phyloP scores from a whole-genome alignment of 805 yeast genomes.

The Candida endomychidarum region DNA sequence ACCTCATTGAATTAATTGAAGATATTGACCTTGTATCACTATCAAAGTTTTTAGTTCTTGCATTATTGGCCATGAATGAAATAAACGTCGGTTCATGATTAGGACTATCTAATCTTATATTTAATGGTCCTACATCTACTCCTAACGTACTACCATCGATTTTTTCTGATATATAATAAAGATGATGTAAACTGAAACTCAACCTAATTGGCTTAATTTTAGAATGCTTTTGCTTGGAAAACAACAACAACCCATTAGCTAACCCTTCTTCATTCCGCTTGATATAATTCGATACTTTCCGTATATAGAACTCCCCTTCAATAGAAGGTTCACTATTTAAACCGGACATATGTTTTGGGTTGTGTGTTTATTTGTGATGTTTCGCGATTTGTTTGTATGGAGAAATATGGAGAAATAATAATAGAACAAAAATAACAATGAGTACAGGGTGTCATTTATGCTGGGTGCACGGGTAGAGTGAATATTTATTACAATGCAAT shows the following conservation, averaged over 20 bases:
- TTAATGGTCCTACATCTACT: slow-evolving; percentile 61
- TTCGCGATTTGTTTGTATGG: too few relatives aligned
- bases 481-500: too few relatives aligned
- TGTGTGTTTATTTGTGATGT: neutral
- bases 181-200: slow-evolving; percentile 60
- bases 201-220: slow-evolving; percentile 54
- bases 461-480: too few relatives aligned
- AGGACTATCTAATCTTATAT: slow-evolving; percentile 57
- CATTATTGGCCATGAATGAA: slow-evolving; percentile 59
- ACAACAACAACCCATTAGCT: slow-evolving; percentile 58
- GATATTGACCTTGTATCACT: slow-evolving; percentile 51
- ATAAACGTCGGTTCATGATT: slow-evolving; percentile 54
- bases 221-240: slow-evolving; percentile 38
- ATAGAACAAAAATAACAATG: too few relatives aligned
- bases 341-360: slow-evolving; percentile 23
- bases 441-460: too few relatives aligned
- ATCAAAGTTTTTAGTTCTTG: slow-evolving; percentile 42
- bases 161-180: slow-evolving; percentile 58
- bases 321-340: slow-evolving; percentile 35
- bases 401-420: too few relatives aligned
- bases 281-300: slow-evolving; percentile 52
- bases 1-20: slow-evolving; percentile 58
- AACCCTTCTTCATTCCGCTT: slow-evolving; percentile 57
- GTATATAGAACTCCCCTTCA: slow-evolving; percentile 60
- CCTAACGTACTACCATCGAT: slow-evolving; percentile 49